A percentile compares a stretch with the other conserved stretches of the same genome.
These are phyloP conservation scores for Diplodia corticola DNA, from an alignment of 2,329 filamentous ascomycete genomes.

Conservation along the genomic window DNA sequence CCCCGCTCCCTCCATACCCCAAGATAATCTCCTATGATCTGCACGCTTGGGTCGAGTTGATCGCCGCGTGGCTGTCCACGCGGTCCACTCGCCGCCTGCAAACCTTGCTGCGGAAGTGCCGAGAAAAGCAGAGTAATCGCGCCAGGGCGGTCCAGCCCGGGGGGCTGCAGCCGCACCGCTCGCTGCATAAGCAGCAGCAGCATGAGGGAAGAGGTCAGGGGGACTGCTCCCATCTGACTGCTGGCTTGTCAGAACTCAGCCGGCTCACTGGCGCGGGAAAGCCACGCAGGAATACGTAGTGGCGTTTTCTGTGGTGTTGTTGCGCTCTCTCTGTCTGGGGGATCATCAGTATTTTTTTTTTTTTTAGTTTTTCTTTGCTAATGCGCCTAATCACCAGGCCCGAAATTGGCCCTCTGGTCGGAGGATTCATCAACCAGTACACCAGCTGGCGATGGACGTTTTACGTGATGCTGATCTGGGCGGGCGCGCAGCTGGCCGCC, in stretches of 20 bases:
- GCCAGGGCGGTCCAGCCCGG: background rate
- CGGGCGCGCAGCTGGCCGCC: constrained; percentile 59
- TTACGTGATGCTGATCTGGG: constrained; percentile 83
- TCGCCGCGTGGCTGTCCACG: constrained; percentile 11
- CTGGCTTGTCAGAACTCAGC: constrained; percentile 8
- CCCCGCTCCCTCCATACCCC: background rate
- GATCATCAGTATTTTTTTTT: too few relatives aligned
- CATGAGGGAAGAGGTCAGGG: background rate
- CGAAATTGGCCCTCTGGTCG: constrained; percentile 60
- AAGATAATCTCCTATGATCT: constrained; percentile 16
- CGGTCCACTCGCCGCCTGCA: background rate
- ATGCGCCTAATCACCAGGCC: constrained; percentile 45
- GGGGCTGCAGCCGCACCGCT: background rate
- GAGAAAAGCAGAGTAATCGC: constrained; percentile 5
- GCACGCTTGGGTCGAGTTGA: constrained; percentile 2
- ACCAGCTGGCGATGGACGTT: constrained; percentile 62
- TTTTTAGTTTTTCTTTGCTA: constrained; percentile 16
- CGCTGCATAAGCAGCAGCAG: constrained; percentile 5
- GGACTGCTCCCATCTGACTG: background rate
- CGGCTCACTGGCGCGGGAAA: constrained; percentile 10
- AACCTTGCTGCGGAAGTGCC: background rate
- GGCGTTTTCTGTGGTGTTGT: background rate
- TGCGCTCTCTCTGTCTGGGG: too few relatives aligned
- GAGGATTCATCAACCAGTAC: constrained; percentile 80
- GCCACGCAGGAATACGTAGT: constrained; percentile 12